Conservation (phyloP, 768 basidiomycete species). For the Astraeus odoratus region DNA sequence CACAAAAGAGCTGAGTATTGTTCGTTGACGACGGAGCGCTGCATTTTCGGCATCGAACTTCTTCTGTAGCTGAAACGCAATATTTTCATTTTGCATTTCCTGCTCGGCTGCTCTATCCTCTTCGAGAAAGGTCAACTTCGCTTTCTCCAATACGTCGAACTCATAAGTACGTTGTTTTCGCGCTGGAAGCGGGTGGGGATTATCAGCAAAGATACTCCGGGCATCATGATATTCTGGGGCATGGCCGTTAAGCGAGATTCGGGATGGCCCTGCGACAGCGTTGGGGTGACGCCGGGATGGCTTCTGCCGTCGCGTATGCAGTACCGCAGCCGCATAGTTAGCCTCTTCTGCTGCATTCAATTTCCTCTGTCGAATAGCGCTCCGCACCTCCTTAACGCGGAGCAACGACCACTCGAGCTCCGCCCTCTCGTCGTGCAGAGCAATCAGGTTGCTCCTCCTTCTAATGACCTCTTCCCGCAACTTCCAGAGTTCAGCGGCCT, state of each 20-base stretch:
- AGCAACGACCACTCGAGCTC: slow-evolving; percentile 84
- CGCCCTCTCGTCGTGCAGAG: slow-evolving; percentile 79
- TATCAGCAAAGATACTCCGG: slow-evolving; percentile 20
- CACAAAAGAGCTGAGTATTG: slow-evolving; percentile 18
- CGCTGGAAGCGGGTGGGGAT: slow-evolving; percentile 18
- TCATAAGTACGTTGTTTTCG: slow-evolving; percentile 7
- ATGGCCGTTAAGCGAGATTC: neutral
- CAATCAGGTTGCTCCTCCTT: slow-evolving; percentile 89
- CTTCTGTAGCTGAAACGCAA: slow-evolving; percentile 28
- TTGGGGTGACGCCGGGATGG: no score
- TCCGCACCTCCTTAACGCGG: slow-evolving; percentile 94
- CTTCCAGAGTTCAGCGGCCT: slow-evolving; percentile 67
- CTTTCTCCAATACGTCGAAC: slow-evolving; percentile 8
- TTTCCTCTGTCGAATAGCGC: no score
- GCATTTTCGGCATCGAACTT: slow-evolving; percentile 36
- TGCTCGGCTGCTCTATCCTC: slow-evolving; percentile 1
- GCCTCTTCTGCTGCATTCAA: no score
- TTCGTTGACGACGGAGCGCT: slow-evolving; percentile 29
- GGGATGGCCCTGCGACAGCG: slow-evolving; percentile 20
- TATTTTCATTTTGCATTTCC: slow-evolving; percentile 4
- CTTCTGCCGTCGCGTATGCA: no score
- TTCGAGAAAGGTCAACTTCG: slow-evolving; percentile 10
- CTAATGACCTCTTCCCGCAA: slow-evolving; percentile 73
- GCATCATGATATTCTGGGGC: neutral
- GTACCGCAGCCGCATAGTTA: no score